Evolutionary conservation across 2,329 filamentous ascomycete species (phyloP).

Genomic region (Fusarium concolor): DNA sequence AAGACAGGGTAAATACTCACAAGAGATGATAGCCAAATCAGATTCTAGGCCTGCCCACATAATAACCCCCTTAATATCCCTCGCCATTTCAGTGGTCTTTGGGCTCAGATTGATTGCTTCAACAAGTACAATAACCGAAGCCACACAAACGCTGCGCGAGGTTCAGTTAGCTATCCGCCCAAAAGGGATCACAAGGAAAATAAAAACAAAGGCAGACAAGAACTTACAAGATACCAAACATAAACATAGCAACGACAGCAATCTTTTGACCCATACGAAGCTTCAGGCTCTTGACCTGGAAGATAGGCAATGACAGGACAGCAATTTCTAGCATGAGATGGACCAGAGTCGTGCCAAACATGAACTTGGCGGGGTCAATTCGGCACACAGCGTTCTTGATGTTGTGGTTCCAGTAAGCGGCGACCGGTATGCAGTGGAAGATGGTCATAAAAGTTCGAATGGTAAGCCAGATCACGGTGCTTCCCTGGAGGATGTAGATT

Average conservation of each 20-base stretch:
- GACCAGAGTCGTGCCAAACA: conserved; percentile 35
- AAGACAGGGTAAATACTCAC: conserved; percentile 17
- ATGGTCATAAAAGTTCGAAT: conserved; percentile 37
- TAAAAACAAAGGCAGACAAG: not conserved
- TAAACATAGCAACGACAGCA: conserved; percentile 32
- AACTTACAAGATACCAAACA: conserved; percentile 39
- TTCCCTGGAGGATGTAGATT: conserved; percentile 28
- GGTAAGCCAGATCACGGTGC: conserved; percentile 34
- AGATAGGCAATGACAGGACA: conserved; percentile 28
- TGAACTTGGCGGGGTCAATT: conserved; percentile 30
- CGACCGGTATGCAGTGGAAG: conserved; percentile 29
- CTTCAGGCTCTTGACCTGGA: conserved; percentile 32
- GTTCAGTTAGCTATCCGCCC: not conserved
- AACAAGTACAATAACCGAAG: conserved; percentile 25
- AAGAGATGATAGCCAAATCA: conserved; percentile 31
- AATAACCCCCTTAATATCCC: conserved; percentile 28
- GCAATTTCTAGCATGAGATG: conserved; percentile 32
- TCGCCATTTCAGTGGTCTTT: conserved; percentile 29
- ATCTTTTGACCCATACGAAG: conserved; percentile 29
- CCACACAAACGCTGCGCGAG: conserved; percentile 16
- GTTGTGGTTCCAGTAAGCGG: conserved; percentile 30
- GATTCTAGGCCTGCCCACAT: conserved; percentile 32
- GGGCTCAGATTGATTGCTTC: conserved; percentile 26
- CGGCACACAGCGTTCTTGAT: conserved; percentile 32
- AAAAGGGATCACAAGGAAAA: too few relatives aligned